phyloP scores from a whole-genome alignment of 1,139 yeast species.

The Lodderomyces oxycetoniae region DNA sequence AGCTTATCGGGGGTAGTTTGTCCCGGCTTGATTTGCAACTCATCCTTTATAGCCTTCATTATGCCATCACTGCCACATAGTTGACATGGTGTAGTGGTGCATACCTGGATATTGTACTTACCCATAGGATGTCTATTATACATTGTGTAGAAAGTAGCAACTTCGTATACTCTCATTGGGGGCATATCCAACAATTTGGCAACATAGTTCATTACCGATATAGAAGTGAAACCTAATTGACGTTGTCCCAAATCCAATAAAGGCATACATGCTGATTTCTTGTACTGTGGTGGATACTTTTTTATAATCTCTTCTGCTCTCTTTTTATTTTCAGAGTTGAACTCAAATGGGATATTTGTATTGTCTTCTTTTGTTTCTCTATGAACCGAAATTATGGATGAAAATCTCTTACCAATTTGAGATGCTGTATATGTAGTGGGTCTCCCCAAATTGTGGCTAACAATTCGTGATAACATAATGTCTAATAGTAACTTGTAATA shows the following conservation, averaged over 20 bases:
- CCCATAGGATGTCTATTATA: conserved; percentile 87
- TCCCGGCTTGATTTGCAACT: conserved; percentile 68
- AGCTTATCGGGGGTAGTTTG: conserved; percentile 73
- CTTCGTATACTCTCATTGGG: conserved; percentile 93
- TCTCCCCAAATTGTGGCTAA: conserved; percentile 1
- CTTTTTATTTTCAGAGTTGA: conserved; percentile 60
- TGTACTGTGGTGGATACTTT: conserved; percentile 82
- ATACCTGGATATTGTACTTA: conserved; percentile 76
- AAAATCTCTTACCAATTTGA: conserved; percentile 23
- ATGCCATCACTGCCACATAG: conserved; percentile 77
- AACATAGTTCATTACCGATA: conserved; percentile 89
- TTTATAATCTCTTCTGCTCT: conserved; percentile 72
- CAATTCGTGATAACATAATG: conserved; percentile 15
- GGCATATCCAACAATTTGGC: conserved; percentile 85
- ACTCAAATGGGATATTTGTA: conserved; percentile 67
- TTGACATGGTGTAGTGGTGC: conserved; percentile 91
- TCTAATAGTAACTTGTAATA: background rate
- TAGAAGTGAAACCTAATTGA: conserved; percentile 82
- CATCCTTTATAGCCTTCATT: conserved; percentile 62
- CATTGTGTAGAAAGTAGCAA: conserved; percentile 91
- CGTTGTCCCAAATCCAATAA: conserved; percentile 84
- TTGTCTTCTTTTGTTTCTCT: conserved; percentile 69
- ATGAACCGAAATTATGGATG: conserved; percentile 60
- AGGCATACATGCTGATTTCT: conserved; percentile 88
- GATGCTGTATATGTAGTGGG: conserved; percentile 5